phyloP scores from a whole-genome alignment of 352 stramenopile species.

The Phytophthora kernoviae region DNA sequence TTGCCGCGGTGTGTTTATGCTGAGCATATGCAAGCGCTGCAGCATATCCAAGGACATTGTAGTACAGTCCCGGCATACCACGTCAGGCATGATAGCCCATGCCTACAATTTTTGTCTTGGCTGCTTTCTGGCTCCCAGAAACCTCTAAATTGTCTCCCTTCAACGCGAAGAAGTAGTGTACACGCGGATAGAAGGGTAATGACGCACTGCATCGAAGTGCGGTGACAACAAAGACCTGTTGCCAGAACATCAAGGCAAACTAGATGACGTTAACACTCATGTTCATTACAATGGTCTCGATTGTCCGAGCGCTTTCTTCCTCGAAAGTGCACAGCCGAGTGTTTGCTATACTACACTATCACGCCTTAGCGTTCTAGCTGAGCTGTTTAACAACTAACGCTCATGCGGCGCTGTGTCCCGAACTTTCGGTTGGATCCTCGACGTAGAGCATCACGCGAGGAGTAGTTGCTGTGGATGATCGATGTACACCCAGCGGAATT shows the following conservation, averaged over 20 bases:
- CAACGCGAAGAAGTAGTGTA: constrained; percentile 42
- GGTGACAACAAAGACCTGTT: no score
- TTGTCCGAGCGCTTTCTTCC: constrained; percentile 13
- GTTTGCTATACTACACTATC: constrained; percentile 26
- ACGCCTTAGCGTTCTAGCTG: constrained; percentile 6
- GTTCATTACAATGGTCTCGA: constrained; percentile 5
- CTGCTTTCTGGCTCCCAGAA: constrained; percentile 38
- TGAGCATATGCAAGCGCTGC: constrained; percentile 33
- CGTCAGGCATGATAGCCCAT: constrained; percentile 15
- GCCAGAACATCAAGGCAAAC: no score
- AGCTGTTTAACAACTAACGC: not conserved
- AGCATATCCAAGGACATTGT: constrained; percentile 31
- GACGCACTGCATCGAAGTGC: not conserved
- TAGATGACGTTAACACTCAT: not conserved
- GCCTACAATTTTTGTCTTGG: constrained; percentile 44
- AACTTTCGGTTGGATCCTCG: constrained; percentile 22
- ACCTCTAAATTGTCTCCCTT: constrained; percentile 27
- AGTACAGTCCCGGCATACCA: constrained; percentile 16
- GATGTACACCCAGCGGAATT: constrained; percentile 10
- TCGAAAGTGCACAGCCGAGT: constrained; percentile 12
- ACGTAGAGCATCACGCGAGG: constrained; percentile 35
- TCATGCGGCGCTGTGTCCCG: constrained; percentile 24
- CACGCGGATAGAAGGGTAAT: constrained; percentile 6
- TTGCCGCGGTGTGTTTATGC: constrained; percentile 4
- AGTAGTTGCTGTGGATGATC: constrained; percentile 25